phyloP scores from a whole-genome alignment of 306 rosid species.

The Leucaena leucocephala region DNA sequence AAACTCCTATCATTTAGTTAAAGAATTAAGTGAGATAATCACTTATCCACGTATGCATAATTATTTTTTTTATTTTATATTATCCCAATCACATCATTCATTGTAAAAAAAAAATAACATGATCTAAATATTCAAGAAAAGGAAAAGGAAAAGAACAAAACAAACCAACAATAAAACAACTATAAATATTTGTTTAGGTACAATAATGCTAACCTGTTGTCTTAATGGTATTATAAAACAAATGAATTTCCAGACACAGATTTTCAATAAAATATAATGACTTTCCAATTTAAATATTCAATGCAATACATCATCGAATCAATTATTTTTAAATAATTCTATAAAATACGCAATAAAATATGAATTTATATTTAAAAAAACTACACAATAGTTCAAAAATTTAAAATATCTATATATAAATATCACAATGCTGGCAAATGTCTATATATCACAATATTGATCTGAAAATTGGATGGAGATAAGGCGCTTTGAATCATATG shows the following conservation, averaged over 20 bases:
- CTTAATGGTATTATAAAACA: neutral
- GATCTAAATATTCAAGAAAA: neutral
- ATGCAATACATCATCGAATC: neutral
- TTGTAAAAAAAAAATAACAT: neutral
- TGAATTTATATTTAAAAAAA: neutral
- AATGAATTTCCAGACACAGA: neutral
- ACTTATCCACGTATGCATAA: no score
- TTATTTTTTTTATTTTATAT: no score
- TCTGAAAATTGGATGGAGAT: neutral
- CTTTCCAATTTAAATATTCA: neutral
- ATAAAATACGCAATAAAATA: neutral
- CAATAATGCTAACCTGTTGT: conserved; percentile 9
- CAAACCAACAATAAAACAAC: neutral
- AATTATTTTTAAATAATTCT: neutral
- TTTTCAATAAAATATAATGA: neutral
- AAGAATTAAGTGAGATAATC: no score
- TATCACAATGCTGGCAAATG: no score
- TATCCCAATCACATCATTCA: neutral
- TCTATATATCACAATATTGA: neutral
- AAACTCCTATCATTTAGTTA: no score
- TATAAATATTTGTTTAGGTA: conserved; percentile 9
- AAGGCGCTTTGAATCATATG: neutral
- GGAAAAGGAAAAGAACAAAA: neutral
- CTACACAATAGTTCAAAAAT: neutral
- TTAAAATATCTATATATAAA: no score